Base-by-base conservation (phyloP, 2,329 filamentous ascomycete species). In the Zymoseptoria passerinii region DNA sequence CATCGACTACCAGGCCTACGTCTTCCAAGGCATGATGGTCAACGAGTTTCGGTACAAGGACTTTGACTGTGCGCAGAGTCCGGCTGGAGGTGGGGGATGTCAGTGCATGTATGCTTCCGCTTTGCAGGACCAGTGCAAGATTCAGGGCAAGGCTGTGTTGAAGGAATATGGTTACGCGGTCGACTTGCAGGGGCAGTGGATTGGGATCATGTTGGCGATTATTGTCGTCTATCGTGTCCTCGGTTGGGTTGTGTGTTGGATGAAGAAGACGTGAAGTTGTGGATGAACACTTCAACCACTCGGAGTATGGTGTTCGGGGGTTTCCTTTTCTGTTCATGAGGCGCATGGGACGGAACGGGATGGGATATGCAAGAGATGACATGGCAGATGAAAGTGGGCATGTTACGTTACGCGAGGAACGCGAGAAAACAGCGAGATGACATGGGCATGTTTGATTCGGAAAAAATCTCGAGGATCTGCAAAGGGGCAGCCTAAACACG, bases 1-100 rank as follows among this genome's bases (percentile, higher is more conserved):
- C 72, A 92, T 92, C 69, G 88, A 95, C 71, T 95, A 95, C 68
- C 89, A 92, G 74, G 78, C 80, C 49, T 95, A 92, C 66, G 90
- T 95, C 3, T 95, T 95, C 70, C 84, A 92, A 69, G 90, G 89
- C 13, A 94, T 95, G 90, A 94, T 95, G 89, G 85, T 92, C 55
- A 95, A 94, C 68, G 89, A 95, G 75, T 94, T 95, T 71, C 76
- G 77, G 1, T 64, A 80, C 13, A 77, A 88, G 7, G 78, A 75
- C 2, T 95, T 89, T 69, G 68, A 73, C 4, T 92, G 89, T 55
- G 60, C 58, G 27, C 23, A 20, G 5, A 35, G n/a, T n/a, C 1
- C 18, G 16, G 19, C 52, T 13, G 58, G 13, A 2, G 52, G 53
- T 10, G 60, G 60, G 7, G 73, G 72, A 0, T 90, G 84, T 64